Evolutionary conservation across 345 rosid species (phyloP).

Genomic region (Ailanthus altissimus): DNA sequence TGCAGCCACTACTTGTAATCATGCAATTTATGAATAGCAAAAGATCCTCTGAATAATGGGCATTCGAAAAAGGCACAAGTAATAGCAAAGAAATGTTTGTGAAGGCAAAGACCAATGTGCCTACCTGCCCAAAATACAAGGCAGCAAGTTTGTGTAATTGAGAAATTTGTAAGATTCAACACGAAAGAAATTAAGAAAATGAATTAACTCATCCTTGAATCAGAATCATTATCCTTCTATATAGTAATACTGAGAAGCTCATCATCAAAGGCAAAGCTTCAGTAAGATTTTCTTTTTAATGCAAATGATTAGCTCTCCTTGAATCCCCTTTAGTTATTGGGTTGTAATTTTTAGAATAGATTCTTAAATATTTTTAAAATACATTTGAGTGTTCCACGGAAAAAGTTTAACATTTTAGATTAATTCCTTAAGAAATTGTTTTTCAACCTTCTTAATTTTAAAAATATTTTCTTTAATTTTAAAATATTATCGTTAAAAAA

Average conservation of each 20-base stretch:
- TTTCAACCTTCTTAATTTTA: no score
- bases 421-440: no score
- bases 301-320: no score
- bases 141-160: background rate
- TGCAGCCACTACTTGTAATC: conserved; percentile 15
- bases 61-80: background rate
- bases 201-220: background rate
- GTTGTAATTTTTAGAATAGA: no score
- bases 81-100: background rate
- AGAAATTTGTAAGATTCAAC: background rate
- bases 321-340: no score
- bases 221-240: background rate
- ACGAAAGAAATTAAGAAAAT: background rate
- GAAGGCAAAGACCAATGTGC: background rate
- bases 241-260: background rate
- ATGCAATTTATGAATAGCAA: background rate
- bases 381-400: no score
- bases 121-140: background rate
- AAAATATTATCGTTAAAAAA: no score
- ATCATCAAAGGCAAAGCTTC: background rate
- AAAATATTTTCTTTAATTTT: no score
- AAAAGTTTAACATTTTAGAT: no score
- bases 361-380: no score
- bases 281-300: no score
- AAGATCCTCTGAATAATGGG: background rate